Conservation (phyloP, 2,329 filamentous ascomycete genomes). For the Periglandula ipomoeae region DNA sequence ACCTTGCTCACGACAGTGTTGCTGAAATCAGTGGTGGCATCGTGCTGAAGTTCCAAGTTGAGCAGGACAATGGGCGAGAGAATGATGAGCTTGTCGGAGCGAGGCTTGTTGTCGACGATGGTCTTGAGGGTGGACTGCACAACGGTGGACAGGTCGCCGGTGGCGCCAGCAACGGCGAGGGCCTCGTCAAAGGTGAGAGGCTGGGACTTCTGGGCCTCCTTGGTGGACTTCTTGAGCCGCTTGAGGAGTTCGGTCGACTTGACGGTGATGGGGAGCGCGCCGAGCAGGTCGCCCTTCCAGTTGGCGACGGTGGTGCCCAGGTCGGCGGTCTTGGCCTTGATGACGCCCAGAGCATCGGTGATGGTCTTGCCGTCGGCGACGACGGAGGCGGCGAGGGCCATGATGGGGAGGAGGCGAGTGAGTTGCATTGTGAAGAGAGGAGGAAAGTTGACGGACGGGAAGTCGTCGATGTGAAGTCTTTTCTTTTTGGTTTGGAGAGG, state of each 20-base stretch:
- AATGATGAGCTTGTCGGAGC: slow-evolving; percentile 34
- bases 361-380: slow-evolving; percentile 7
- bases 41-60: slow-evolving; percentile 30
- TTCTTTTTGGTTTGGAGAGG: background rate
- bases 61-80: slow-evolving; percentile 34
- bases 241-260: slow-evolving; percentile 29
- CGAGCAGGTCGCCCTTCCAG: slow-evolving; percentile 30
- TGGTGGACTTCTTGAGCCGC: slow-evolving; percentile 29
- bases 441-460: too few relatives aligned
- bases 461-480: background rate
- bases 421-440: slow-evolving; percentile 2
- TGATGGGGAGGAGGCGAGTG: background rate
- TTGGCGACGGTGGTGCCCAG: slow-evolving; percentile 24
- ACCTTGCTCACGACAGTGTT: slow-evolving; percentile 30
- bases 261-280: slow-evolving; percentile 30
- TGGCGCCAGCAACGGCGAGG: slow-evolving; percentile 28
- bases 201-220: slow-evolving; percentile 26
- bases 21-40: slow-evolving; percentile 29
- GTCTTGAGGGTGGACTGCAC: slow-evolving; percentile 29
- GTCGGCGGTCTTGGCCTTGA: slow-evolving; percentile 22
- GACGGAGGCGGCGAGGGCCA: background rate
- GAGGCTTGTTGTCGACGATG: slow-evolving; percentile 30
- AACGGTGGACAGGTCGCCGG: slow-evolving; percentile 23
- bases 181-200: slow-evolving; percentile 29
- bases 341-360: slow-evolving; percentile 22